phyloP scores from a whole-genome alignment of 2,329 filamentous ascomycete species.

The Phoma sp. region DNA sequence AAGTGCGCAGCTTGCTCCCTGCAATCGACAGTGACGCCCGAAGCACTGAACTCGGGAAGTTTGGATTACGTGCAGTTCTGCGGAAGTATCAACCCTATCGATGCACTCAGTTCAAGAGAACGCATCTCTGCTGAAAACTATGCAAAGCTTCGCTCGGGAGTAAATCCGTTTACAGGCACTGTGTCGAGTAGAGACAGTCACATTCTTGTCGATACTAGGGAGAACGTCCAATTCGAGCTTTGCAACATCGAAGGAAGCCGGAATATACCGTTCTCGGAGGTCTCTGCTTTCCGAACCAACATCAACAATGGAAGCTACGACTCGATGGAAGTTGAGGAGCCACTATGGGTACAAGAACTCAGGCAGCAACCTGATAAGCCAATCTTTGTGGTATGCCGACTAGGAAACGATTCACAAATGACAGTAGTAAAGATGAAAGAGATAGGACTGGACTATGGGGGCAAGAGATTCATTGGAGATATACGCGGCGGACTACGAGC shows the following conservation, averaged over 20 bases:
- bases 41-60: constrained; percentile 68
- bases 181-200: constrained; percentile 52
- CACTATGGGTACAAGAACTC: constrained; percentile 40
- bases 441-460: constrained; percentile 60
- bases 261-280: constrained; percentile 73
- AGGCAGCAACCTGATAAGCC: constrained; percentile 52
- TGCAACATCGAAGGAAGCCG: constrained; percentile 77
- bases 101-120: constrained; percentile 67
- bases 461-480: constrained; percentile 70
- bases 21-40: constrained; percentile 66
- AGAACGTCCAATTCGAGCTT: constrained; percentile 83
- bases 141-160: constrained; percentile 44
- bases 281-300: constrained; percentile 44
- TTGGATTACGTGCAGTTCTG: constrained; percentile 90
- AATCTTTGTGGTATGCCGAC: constrained; percentile 75
- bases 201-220: constrained; percentile 81
- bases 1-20: constrained; percentile 81
- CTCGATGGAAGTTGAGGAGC: constrained; percentile 21
- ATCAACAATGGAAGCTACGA: background rate
- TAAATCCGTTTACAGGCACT: constrained; percentile 45
- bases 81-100: constrained; percentile 65
- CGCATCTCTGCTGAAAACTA: constrained; percentile 73
- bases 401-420: constrained; percentile 81
- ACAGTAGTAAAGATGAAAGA: constrained; percentile 71
- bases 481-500: constrained; percentile 74